Evolutionary conservation across 139 green algal species (phyloP).

Genomic region (Pycnococcus provasolii): DNA sequence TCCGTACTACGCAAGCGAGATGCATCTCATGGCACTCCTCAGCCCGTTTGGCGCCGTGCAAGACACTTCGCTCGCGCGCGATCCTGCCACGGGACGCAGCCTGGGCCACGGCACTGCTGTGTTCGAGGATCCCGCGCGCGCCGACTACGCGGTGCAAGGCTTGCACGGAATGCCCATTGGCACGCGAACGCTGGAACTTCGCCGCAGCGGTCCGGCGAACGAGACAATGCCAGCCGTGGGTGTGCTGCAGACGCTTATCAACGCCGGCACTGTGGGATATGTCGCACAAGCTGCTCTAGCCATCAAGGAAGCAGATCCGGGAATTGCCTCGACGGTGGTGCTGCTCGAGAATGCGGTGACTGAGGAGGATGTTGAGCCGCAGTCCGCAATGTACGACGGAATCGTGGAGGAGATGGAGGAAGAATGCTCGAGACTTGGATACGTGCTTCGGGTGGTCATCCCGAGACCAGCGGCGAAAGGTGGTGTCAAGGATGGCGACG

Average conservation of each 20-base stretch:
- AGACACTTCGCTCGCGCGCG: slow-evolving; percentile 83
- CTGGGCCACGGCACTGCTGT: slow-evolving; percentile 96
- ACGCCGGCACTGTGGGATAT: not conserved
- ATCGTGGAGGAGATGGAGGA: slow-evolving; percentile 77
- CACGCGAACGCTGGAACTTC: slow-evolving; percentile 85
- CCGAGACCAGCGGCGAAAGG: not conserved
- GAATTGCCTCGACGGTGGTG: not conserved
- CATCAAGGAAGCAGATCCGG: not conserved
- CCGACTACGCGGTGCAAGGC: slow-evolving; percentile 68
- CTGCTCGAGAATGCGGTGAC: slow-evolving; percentile 21
- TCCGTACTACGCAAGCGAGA: slow-evolving; percentile 90
- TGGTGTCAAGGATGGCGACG: too few relatives aligned
- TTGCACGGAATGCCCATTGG: slow-evolving; percentile 92
- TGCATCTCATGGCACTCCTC: slow-evolving; percentile 88
- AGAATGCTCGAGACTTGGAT: slow-evolving; percentile 56
- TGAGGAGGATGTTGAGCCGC: slow-evolving; percentile 68
- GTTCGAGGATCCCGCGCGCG: slow-evolving; percentile 59
- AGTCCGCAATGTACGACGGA: slow-evolving; percentile 80
- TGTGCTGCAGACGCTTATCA: not conserved
- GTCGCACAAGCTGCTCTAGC: not conserved
- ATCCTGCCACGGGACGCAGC: slow-evolving; percentile 75
- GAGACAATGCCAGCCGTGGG: not conserved
- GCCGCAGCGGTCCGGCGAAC: slow-evolving; percentile 57
- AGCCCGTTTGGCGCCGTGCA: slow-evolving; percentile 64
- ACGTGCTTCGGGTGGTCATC: slow-evolving; percentile 22